phyloP scores from a whole-genome alignment of 768 basidiomycete genomes.

The Amanita rimosa region DNA sequence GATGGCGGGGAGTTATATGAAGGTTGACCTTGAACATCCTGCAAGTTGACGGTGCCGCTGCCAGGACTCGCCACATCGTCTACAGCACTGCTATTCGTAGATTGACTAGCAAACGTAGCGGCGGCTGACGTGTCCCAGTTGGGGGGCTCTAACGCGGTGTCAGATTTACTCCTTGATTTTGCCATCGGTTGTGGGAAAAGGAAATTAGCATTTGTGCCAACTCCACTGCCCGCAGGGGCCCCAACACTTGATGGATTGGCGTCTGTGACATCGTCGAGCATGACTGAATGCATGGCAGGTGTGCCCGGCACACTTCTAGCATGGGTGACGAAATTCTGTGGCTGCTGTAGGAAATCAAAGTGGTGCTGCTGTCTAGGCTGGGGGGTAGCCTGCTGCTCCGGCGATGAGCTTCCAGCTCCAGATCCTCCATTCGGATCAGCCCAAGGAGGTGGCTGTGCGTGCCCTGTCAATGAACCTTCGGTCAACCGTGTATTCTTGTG shows the following conservation, averaged over 20 bases:
- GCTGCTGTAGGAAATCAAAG: background rate
- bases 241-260: background rate
- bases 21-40: slow-evolving; percentile 26
- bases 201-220: slow-evolving; percentile 6
- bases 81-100: background rate
- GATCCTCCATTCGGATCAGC: slow-evolving; percentile 1
- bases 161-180: slow-evolving; percentile 49
- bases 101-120: slow-evolving; percentile 3
- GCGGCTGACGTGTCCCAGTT: slow-evolving; percentile 28
- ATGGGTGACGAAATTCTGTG: background rate
- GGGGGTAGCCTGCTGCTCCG: background rate
- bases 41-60: slow-evolving; percentile 21
- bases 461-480: background rate
- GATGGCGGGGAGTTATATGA: background rate
- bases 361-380: slow-evolving; percentile 2
- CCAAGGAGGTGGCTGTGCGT: slow-evolving; percentile 6
- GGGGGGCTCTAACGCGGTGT: slow-evolving; percentile 43
- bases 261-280: background rate
- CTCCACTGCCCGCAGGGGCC: background rate
- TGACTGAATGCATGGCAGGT: background rate
- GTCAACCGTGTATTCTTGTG: background rate
- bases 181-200: slow-evolving; percentile 14
- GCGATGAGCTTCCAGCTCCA: background rate
- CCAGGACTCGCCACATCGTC: slow-evolving; percentile 10
- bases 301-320: slow-evolving; percentile 4